Percentiles rank a stretch among this genome's conserved stretches.
These are phyloP conservation scores for Eutypella sp. DNA, from an alignment of 2,329 filamentous ascomycete genomes.

Conservation along the genomic window DNA sequence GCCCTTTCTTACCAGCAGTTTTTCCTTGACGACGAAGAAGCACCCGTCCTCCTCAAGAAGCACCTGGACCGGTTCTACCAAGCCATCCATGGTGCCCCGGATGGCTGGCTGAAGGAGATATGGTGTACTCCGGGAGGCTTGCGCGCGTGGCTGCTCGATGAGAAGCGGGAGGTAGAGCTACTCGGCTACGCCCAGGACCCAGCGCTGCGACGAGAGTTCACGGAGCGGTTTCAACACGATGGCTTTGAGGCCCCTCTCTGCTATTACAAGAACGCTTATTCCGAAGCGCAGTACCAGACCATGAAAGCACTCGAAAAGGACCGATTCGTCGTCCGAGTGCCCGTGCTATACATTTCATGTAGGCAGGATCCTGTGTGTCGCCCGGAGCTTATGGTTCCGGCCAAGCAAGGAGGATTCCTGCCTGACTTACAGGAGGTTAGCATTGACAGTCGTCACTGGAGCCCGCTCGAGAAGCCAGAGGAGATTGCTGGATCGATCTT, in stretches of 20 bases:
- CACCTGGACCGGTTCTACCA: constrained; percentile 34
- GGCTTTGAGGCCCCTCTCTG: constrained; percentile 24
- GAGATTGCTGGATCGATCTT: constrained; percentile 5
- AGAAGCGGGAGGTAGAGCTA: constrained; percentile 14
- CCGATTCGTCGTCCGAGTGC: constrained; percentile 17
- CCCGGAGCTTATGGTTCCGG: constrained; percentile 12
- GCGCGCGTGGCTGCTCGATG: constrained; percentile 19
- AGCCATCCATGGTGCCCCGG: constrained; percentile 26
- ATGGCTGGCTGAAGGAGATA: constrained; percentile 28
- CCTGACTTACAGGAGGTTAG: constrained; percentile 19
- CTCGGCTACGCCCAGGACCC: constrained; percentile 18
- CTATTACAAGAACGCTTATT: constrained; percentile 21
- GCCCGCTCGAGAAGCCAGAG: constrained; percentile 22
- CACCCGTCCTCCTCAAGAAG: constrained; percentile 29
- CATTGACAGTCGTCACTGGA: constrained; percentile 26
- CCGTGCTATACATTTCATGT: constrained; percentile 22
- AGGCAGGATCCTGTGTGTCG: constrained; percentile 22
- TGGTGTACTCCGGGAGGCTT: constrained; percentile 32
- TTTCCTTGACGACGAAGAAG: constrained; percentile 36
- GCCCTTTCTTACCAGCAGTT: constrained; percentile 41
- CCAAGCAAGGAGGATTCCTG: constrained; percentile 17
- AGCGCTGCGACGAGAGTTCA: constrained; percentile 19
- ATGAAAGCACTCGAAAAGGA: constrained; percentile 14
- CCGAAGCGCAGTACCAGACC: constrained; percentile 15
- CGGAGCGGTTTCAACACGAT: constrained; percentile 18